Base-by-base conservation (phyloP, 1,284 basidiomycete genomes). In the Puccinia triticina region DNA sequence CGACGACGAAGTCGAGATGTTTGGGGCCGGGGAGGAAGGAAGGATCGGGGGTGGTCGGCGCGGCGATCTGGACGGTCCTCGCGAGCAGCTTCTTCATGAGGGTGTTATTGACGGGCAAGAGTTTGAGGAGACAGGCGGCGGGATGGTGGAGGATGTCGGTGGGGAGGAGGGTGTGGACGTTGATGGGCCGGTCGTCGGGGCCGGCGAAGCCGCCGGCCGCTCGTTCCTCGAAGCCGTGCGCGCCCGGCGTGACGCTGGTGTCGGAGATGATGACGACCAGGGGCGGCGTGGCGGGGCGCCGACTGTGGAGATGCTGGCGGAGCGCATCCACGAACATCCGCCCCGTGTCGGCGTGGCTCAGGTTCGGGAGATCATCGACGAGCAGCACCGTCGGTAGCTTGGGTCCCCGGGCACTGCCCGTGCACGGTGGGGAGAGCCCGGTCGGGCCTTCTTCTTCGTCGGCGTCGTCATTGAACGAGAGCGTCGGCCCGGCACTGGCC, bases 1-100 rank as follows among this genome's bases (percentile, higher is more conserved):
- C 91, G 1, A 95, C 90, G 77, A 98, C 90, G 7, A 91, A 87
- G 79, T 95, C 92, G 0, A 97, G 85, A 0, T 91, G 89, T 16
- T 92, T 91, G 82, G 91, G 90, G 0, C 91, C 88, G 0, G 91
- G 91, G 10, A 88, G 87, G 85, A 21, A 32, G 69, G 29, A 37
- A 84, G 81, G 37, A 83, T 79, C 37, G 3, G 32, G 12, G 50
- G 53, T 1, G 50, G 29, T 23, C 77, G 66, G 23, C 5, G 61
- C 46, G 50, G 53, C 2, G 50, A 29, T 23, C 77, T 72, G 23
- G 12, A 53, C 46, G 37, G 40, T 55, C 16, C 55, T 67, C 26
- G 53, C 57, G 26, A 82, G 34, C 8, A 59, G 57, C 57, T 75
- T 57, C 84, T 84, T 57, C 83, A 82, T 73, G 85, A 81, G 53